Evolutionary conservation across 108 stramenopile genomes (phyloP).

Genomic region (Skeletonema menzelii): DNA sequence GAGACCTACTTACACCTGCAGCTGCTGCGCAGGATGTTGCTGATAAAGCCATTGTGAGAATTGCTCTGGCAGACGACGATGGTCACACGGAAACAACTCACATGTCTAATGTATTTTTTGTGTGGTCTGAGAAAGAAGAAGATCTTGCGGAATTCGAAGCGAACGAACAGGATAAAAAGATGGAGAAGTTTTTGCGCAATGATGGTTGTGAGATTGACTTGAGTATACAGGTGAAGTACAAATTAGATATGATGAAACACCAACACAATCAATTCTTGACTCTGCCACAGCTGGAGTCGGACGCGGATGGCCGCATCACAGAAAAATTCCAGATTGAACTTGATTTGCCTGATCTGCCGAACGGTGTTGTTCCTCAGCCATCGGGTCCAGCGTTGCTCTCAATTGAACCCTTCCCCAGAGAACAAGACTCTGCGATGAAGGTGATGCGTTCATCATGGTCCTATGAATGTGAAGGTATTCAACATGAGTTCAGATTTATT

Average conservation of each 20-base stretch:
- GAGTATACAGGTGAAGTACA: slow-evolving; percentile 12
- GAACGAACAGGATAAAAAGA: neutral
- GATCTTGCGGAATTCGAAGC: neutral
- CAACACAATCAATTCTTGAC: neutral
- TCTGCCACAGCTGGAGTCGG: neutral
- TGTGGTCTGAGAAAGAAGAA: slow-evolving; percentile 11
- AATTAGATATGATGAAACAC: slow-evolving; percentile 2
- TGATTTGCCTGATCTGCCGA: slow-evolving; percentile 1
- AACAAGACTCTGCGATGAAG: slow-evolving; percentile 13
- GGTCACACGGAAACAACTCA: neutral
- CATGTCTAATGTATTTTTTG: slow-evolving; percentile 12
- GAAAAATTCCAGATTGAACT: slow-evolving; percentile 14
- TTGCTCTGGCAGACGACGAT: slow-evolving; percentile 4
- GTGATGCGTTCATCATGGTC: slow-evolving; percentile 17
- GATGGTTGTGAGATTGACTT: slow-evolving; percentile 10
- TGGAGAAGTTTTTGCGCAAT: slow-evolving; percentile 16
- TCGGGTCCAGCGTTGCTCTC: slow-evolving; percentile 9
- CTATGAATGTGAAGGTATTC: slow-evolving; percentile 10
- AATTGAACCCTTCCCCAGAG: slow-evolving; percentile 22
- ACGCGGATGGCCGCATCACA: slow-evolving; percentile 15
- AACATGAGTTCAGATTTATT: slow-evolving; percentile 19
- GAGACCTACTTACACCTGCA: slow-evolving; percentile 9
- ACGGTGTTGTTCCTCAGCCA: neutral
- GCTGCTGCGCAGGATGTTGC: slow-evolving; percentile 6
- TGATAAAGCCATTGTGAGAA: slow-evolving; percentile 9